Evolutionary conservation across 1,284 basidiomycete genomes (phyloP), one percentile per base, ranked within the genome.

Genomic region (Anthracocystis panici-leucophaei): DNA sequence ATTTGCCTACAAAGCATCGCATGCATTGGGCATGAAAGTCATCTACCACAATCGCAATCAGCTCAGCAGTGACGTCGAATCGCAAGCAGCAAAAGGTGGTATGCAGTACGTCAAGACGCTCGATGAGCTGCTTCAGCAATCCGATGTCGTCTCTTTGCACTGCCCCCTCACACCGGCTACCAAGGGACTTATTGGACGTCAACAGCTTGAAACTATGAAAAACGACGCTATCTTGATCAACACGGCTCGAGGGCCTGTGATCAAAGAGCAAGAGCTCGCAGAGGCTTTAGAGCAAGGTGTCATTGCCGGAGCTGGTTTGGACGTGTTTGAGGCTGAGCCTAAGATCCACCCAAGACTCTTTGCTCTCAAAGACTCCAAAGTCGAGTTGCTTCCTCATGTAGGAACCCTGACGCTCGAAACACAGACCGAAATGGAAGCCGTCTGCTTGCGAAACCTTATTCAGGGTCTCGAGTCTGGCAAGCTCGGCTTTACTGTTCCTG

Each of bases 221-320:
- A 35, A 61, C 1, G 57, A 61, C 0, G 85, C 86, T 0, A 76
- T 88, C 14, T 57, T 89, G 14, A 76, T 88, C 78, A 89, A 89
- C 78, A 87, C 87, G 1, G 85, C 87, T 0, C 78, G 88, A 27
- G 88, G 88, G 0, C 86, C 85, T 5, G 84, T 88, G 12, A 79
- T 88, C n/a, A 85, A 88, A 56, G 87, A 88, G 67, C 31, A 67
- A 31, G 79, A 78, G 42, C 64, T 83, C 6, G 77, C 75, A 10
- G 48, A 69, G n/a, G 81, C 81, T 7, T 65, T 83, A 3, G 65
- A 83, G 42, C 29, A 66, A 12, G 75, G 64, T 27, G 51, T 42
- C 42, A 78, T 73, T 57, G 62, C 65, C 81, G 94, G 92, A 3
- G 79, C 93, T 21, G 95, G 95, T 23, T 88, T 97, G 23, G 95